Evolutionary conservation across 306 rosid species (phyloP).

Genomic region (Herpetospermum pedunculosum): DNA sequence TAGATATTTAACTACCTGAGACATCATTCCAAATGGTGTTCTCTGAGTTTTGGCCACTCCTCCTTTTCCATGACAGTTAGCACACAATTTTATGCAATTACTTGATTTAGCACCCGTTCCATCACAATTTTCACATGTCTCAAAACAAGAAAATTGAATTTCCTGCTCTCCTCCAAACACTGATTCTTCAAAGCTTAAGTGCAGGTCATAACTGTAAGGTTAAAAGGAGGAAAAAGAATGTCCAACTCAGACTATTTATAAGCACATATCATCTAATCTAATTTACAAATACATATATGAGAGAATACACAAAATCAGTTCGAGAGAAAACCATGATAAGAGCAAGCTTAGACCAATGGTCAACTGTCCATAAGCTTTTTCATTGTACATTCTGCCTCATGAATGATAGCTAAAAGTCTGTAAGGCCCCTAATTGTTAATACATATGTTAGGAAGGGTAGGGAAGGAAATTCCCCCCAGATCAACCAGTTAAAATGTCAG

Average conservation of each 20-base stretch:
- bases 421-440: no score
- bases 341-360: background rate
- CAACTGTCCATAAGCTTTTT: background rate
- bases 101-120: constrained; percentile 84
- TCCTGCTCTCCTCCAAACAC: constrained; percentile 65
- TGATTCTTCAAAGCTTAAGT: constrained; percentile 81
- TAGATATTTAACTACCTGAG: constrained; percentile 45
- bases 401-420: background rate
- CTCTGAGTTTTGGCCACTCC: constrained; percentile 63
- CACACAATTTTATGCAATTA: constrained; percentile 48
- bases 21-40: constrained; percentile 88
- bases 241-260: background rate
- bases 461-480: background rate
- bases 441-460: no score
- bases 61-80: constrained; percentile 79
- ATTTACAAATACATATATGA: background rate
- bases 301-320: background rate
- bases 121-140: constrained; percentile 57
- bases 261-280: background rate
- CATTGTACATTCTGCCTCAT: background rate
- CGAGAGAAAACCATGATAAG: background rate
- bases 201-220: constrained; percentile 54
- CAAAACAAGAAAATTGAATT: constrained; percentile 53
- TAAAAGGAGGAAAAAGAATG: background rate
- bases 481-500: background rate